A percentile compares a stretch with the other conserved stretches of the same genome.
phyloP scores from a whole-genome alignment of 371 early-diverging fungal genomes.

The Dichotomocladium elegans region DNA sequence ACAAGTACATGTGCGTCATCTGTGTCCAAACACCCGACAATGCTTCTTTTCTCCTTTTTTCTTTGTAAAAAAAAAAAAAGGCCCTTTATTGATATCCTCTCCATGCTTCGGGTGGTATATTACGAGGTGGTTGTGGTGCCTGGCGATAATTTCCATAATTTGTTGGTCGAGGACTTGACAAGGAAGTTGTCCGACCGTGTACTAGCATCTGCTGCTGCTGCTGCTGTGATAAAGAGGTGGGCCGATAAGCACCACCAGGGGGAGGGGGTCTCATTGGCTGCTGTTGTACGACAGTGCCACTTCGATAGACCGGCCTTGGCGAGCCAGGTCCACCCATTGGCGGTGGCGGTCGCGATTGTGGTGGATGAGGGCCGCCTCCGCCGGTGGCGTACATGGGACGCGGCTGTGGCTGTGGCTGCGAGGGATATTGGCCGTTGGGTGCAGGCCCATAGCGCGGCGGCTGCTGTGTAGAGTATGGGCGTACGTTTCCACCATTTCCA shows the following conservation, averaged over 20 bases:
- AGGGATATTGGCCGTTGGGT: too few relatives aligned
- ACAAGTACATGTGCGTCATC: too few relatives aligned
- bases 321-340: background rate
- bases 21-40: too few relatives aligned
- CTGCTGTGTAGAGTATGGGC: conserved; percentile 1
- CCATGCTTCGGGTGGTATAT: conserved; percentile 18
- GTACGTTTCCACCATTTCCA: background rate
- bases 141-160: background rate
- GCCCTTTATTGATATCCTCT: conserved; percentile 10
- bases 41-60: too few relatives aligned
- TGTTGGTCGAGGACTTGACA: background rate
- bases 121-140: conserved; percentile 4
- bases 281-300: conserved; percentile 3
- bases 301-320: conserved; percentile 10
- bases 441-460: conserved; percentile 5
- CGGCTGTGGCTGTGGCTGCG: conserved; percentile 4
- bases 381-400: conserved; percentile 5
- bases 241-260: conserved; percentile 1
- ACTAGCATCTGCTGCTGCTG: background rate
- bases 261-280: conserved; percentile 1
- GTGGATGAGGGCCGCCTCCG: conserved; percentile 3
- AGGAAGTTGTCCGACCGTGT: conserved; percentile 10
- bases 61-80: too few relatives aligned
- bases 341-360: conserved; percentile 2
- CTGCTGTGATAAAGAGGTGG: background rate